Conservation (phyloP, 1,139 yeast genomes). For the Nakaseomyces kungkrabaensis region DNA sequence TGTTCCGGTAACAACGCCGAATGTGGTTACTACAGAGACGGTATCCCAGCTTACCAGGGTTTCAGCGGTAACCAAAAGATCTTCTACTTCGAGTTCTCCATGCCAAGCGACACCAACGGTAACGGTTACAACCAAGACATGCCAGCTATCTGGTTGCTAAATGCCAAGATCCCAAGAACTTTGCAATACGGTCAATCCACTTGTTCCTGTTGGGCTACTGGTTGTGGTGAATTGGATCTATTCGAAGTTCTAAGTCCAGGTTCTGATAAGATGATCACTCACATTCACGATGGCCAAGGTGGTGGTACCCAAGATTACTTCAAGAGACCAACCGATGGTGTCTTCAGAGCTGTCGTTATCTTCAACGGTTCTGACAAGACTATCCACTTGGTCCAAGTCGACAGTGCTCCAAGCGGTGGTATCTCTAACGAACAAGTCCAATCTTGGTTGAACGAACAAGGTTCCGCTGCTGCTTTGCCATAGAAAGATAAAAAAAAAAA, state of each 20-base stretch:
- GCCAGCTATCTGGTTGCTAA: slow-evolving; percentile 96
- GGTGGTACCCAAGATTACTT: slow-evolving; percentile 88
- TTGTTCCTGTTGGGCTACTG: slow-evolving; percentile 93
- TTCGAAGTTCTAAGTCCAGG: slow-evolving; percentile 76
- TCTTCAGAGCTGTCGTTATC: slow-evolving; percentile 85
- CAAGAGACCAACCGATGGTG: slow-evolving; percentile 63
- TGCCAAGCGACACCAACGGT: slow-evolving; percentile 60
- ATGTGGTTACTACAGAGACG: slow-evolving; percentile 83
- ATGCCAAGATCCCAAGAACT: slow-evolving; percentile 91
- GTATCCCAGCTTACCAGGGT: slow-evolving; percentile 89
- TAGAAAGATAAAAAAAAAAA: slow-evolving; percentile 8
- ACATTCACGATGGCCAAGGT: slow-evolving; percentile 85
- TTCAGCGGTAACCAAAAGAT: slow-evolving; percentile 71
- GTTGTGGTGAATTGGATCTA: slow-evolving; percentile 93
- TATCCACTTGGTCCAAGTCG: slow-evolving; percentile 52
- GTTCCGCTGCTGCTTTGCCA: slow-evolving; percentile 38
- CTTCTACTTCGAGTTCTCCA: slow-evolving; percentile 79
- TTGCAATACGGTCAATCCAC: slow-evolving; percentile 69
- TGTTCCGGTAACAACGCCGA: slow-evolving; percentile 46
- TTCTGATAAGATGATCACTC: slow-evolving; percentile 62
- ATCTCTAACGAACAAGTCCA: slow-evolving; percentile 46
- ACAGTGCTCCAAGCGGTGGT: slow-evolving; percentile 44
- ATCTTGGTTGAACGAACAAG: slow-evolving; percentile 44
- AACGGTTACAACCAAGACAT: slow-evolving; percentile 54
- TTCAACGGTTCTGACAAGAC: slow-evolving; percentile 46